These are phyloP conservation scores for Fusarium caatingaense DNA, from an alignment of 2,329 filamentous ascomycete genomes.

Conservation along the genomic window DNA sequence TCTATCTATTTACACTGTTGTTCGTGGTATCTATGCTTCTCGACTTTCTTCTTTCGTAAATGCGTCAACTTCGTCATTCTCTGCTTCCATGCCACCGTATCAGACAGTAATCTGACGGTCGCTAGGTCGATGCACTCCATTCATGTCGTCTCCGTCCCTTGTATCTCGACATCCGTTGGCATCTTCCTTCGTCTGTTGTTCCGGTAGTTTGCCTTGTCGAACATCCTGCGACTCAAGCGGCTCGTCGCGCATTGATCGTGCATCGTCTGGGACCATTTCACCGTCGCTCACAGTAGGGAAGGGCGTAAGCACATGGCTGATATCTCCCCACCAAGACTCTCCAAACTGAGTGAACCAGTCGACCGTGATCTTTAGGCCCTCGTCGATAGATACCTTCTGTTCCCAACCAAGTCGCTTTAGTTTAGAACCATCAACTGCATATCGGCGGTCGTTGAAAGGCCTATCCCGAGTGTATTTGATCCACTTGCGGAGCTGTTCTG, in stretches of 20 bases:
- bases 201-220: slow-evolving; percentile 27
- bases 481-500: slow-evolving; percentile 69
- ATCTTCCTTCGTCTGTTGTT: slow-evolving; percentile 23
- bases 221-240: slow-evolving; percentile 45
- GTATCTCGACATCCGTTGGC: slow-evolving; percentile 19
- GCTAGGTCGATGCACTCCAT: slow-evolving; percentile 10
- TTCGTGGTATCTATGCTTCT: slow-evolving; percentile 37
- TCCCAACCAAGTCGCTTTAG: slow-evolving; percentile 75
- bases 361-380: slow-evolving; percentile 72
- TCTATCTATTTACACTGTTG: slow-evolving; percentile 25
- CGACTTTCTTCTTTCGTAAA: slow-evolving; percentile 9
- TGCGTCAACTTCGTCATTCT: not conserved
- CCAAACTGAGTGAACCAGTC: slow-evolving; percentile 77
- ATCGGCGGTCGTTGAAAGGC: slow-evolving; percentile 81
- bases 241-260: slow-evolving; percentile 50
- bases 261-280: slow-evolving; percentile 65
- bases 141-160: slow-evolving; percentile 14
- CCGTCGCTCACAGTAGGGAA: slow-evolving; percentile 71
- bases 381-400: slow-evolving; percentile 72
- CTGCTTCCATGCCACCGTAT: slow-evolving; percentile 1
- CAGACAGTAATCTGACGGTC: slow-evolving; percentile 23
- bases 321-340: slow-evolving; percentile 78
- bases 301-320: slow-evolving; percentile 74
- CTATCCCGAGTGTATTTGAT: slow-evolving; percentile 81
- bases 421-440: slow-evolving; percentile 77